phyloP scores from a whole-genome alignment of 1,284 basidiomycete species.

The Cryptococcus hybrid region DNA sequence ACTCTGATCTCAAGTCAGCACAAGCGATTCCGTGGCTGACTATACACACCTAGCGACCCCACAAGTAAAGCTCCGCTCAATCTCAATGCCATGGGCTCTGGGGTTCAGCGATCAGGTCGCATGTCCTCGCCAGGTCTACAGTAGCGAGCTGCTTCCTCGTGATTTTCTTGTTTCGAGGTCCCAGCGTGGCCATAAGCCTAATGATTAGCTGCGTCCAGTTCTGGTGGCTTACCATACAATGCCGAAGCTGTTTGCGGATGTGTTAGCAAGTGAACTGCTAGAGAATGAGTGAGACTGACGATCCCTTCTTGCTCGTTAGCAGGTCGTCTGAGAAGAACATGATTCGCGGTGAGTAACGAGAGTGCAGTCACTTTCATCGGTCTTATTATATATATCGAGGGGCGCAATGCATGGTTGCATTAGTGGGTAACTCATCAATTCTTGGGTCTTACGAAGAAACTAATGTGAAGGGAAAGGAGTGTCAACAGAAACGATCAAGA shows the following conservation, averaged over 20 bases:
- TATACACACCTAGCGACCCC: conserved; percentile 71
- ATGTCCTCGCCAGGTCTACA: conserved; percentile 75
- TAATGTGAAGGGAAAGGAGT: too few species aligned
- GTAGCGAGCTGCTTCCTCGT: conserved; percentile 73
- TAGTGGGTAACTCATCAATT: too few species aligned
- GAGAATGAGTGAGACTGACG: conserved; percentile 23
- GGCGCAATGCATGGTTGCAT: too few species aligned
- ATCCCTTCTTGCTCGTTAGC: conserved; percentile 38
- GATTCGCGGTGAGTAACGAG: background rate
- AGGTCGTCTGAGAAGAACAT: conserved; percentile 46
- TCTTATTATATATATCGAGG: too few species aligned
- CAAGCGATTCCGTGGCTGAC: background rate
- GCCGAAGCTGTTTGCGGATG: conserved; percentile 26
- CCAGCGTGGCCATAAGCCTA: conserved; percentile 85
- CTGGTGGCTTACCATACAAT: conserved; percentile 36
- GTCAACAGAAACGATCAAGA: too few species aligned
- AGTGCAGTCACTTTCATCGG: too few species aligned
- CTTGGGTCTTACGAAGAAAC: too few species aligned
- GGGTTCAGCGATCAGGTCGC: conserved; percentile 73
- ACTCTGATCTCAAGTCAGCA: conserved; percentile 10
- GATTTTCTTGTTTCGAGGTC: conserved; percentile 75
- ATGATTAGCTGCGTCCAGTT: background rate
- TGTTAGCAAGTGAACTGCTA: background rate
- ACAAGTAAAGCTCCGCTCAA: conserved; percentile 83
- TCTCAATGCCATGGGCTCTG: conserved; percentile 78